phyloP scores from a whole-genome alignment of 2,329 filamentous ascomycete genomes.

The Diaporthe ilicicola region DNA sequence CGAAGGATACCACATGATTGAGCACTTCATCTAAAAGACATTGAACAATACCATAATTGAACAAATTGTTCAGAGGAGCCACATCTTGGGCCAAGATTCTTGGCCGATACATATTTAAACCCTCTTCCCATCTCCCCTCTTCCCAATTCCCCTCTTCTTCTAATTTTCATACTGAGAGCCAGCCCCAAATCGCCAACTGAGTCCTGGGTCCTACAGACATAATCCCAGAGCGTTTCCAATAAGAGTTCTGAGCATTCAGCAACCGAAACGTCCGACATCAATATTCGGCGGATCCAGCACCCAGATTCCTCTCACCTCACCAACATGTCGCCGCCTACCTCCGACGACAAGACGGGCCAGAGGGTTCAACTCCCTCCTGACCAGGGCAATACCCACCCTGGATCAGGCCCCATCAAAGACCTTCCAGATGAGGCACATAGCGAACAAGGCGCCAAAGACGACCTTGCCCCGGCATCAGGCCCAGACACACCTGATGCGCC shows the following conservation, averaged over 20 bases:
- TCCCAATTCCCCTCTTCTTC: not conserved
- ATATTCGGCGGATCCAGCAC: not conserved
- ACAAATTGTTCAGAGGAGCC: not conserved
- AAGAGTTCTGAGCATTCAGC: not conserved
- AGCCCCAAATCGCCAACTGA: not conserved
- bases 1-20: not conserved
- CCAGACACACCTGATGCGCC: not conserved
- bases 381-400: slow-evolving; percentile 12
- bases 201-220: not conserved
- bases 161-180: not conserved
- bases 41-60: not conserved
- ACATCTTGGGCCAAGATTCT: no score
- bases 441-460: not conserved
- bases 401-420: not conserved
- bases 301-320: not conserved
- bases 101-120: slow-evolving; percentile 2
- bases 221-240: not conserved
- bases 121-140: no score
- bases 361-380: not conserved
- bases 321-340: slow-evolving; percentile 5
- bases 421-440: not conserved
- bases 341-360: not conserved
- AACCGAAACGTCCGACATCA: not conserved
- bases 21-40: not conserved
- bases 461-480: not conserved